Evolutionary conservation across 495 filamentous ascomycete genomes (phyloP).

Genomic region (Trichoderma asperelloides): DNA sequence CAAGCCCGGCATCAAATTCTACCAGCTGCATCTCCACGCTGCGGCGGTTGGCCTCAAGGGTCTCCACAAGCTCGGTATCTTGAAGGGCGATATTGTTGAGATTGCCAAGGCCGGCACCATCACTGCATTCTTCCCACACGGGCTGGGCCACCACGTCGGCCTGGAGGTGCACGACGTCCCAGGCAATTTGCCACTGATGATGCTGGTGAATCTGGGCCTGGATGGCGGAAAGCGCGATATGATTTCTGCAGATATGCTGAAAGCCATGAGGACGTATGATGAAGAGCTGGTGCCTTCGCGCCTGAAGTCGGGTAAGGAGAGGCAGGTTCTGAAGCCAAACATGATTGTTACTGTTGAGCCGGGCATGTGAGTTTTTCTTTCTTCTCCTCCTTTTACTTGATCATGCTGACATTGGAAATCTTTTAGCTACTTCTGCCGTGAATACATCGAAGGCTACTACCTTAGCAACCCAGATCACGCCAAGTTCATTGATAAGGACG

Average conservation of each 20-base stretch:
- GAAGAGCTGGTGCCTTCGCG: neutral
- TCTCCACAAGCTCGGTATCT: conserved; percentile 59
- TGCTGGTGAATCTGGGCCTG: neutral
- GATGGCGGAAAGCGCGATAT: neutral
- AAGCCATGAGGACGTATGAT: neutral
- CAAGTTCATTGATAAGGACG: conserved; percentile 63
- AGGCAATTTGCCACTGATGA: conserved; percentile 20
- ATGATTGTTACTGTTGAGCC: conserved; percentile 87
- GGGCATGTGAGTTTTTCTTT: conserved; percentile 49
- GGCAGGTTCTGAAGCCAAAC: conserved; percentile 46
- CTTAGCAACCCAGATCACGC: conserved; percentile 51
- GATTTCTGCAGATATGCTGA: neutral
- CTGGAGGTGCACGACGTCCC: conserved; percentile 80
- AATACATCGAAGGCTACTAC: conserved; percentile 53
- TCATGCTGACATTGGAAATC: neutral
- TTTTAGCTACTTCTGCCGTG: conserved; percentile 57
- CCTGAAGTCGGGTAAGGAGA: conserved; percentile 11
- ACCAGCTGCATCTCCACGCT: conserved; percentile 60
- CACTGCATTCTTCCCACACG: conserved; percentile 84
- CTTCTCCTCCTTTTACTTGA: neutral
- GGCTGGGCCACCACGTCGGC: conserved; percentile 80
- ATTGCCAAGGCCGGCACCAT: conserved; percentile 60
- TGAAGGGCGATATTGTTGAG: conserved; percentile 51
- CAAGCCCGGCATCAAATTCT: conserved; percentile 55
- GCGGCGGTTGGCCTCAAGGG: conserved; percentile 63